phyloP scores from a whole-genome alignment of 1,284 basidiomycete genomes.

The Cutaneotrichosporon sp. region DNA sequence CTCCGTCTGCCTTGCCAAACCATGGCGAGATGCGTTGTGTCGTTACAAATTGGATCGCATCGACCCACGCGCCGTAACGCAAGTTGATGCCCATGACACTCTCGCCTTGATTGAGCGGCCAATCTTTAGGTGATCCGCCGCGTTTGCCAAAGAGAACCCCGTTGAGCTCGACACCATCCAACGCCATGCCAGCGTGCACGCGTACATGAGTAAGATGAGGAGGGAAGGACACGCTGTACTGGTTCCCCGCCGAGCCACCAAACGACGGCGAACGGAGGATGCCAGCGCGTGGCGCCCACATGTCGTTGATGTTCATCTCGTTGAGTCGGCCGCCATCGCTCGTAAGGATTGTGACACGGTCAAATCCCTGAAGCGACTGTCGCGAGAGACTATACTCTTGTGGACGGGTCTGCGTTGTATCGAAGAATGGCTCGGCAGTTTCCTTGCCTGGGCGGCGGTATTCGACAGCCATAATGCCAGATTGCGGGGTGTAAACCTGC shows the following conservation, averaged over 20 bases:
- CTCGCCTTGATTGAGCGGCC: constrained; percentile 4
- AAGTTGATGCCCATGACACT: constrained; percentile 10
- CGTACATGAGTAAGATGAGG: constrained; percentile 4
- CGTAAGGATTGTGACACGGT: constrained; percentile 99
- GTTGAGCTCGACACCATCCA: constrained; percentile 10
- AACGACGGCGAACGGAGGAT: constrained; percentile 1
- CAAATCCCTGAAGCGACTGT: constrained; percentile 57
- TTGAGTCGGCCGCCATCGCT: constrained; percentile 97
- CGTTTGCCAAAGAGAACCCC: constrained; percentile 7
- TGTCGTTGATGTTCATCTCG: constrained; percentile 91
- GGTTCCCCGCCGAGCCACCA: not conserved
- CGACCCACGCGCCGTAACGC: constrained; percentile 12
- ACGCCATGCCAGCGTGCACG: constrained; percentile 2
- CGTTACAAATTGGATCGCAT: constrained; percentile 15
- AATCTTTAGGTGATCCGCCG: constrained; percentile 5
- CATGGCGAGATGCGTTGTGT: constrained; percentile 4
- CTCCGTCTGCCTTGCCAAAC: constrained; percentile 8
- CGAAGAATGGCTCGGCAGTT: constrained; percentile 7
- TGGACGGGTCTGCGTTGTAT: not conserved
- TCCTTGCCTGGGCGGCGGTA: constrained; percentile 12
- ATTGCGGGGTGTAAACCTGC: constrained; percentile 2
- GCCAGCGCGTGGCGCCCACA: not conserved
- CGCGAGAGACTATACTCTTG: not conserved
- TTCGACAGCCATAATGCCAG: constrained; percentile 5
- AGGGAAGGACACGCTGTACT: not conserved